Evolutionary conservation across 371 early-diverging fungal genomes (phyloP), one percentile per base, ranked within the genome.

Genomic region (Saksenaea vasiformis): DNA sequence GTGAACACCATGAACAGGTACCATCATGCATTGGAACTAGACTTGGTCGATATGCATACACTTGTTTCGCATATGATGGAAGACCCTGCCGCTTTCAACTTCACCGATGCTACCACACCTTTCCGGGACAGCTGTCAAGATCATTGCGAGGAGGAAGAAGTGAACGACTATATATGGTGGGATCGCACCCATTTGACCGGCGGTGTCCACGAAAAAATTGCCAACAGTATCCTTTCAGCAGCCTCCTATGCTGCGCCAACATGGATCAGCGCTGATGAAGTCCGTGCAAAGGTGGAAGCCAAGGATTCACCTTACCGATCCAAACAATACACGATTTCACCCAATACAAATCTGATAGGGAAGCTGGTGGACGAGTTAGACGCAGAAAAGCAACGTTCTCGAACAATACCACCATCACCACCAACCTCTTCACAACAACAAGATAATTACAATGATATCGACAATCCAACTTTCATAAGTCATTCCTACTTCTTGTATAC

Each of bases 121-220:
- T 79, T 71, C 58, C 60, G 72, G 51, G 74, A 73, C 27, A 56
- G 60, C 0, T 77, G 77, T 56, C 31, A 24, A 51, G 61, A 63
- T 4, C 31, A 56, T 2, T 61, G 66, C 35, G 55, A 60, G 0
- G 69, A 66, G 9, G 53, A 61, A 44, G 39, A 62, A 2, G 67
- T 60, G 17, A 60, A 74, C 37, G 70, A 72, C 36, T 82, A 74
- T 58, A 56, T 82, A 37, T 82, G 82, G 82, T 79, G 79, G 77
- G 82, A 82, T 57, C 60, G 63, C 9, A 71, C 74, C 5, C 82
- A 79, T 60, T 67, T 77, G 56, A 79, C 82, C 10, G 71, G 76
- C 54, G 77, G 77, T 75, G 72, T 70, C 47, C 77, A 79, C 54
- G 64, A 64, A 56, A 47, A 55, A 11, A 71, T 76, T 56, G 79